Percentiles rank a stretch among this genome's conserved stretches.
These are phyloP conservation scores for Wakefieldia striispora DNA, from an alignment of 768 basidiomycete genomes.

Conservation along the genomic window DNA sequence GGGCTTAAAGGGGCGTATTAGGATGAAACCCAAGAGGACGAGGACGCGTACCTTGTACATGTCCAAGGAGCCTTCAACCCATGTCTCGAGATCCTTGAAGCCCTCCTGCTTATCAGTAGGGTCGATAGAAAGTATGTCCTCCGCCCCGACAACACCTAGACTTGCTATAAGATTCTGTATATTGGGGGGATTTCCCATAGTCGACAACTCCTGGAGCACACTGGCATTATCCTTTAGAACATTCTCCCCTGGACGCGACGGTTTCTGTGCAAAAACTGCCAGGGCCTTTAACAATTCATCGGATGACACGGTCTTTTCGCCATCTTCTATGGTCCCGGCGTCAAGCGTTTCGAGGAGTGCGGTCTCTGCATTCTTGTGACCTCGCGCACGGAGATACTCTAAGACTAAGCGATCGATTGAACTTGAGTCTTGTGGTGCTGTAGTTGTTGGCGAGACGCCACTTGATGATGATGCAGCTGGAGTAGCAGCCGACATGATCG, in stretches of 20 bases:
- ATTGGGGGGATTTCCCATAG: conserved; percentile 67
- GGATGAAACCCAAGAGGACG: background rate
- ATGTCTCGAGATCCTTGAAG: conserved; percentile 79
- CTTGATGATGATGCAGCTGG: conserved; percentile 36
- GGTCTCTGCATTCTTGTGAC: conserved; percentile 45
- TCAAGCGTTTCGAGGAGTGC: conserved; percentile 41
- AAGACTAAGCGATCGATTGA: conserved; percentile 41
- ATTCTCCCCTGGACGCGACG: conserved; percentile 66
- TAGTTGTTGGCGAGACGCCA: conserved; percentile 30
- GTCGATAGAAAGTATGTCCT: conserved; percentile 77
- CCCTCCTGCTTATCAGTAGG: conserved; percentile 86
- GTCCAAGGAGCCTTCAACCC: conserved; percentile 88
- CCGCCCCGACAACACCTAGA: conserved; percentile 75
- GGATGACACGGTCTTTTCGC: conserved; percentile 39
- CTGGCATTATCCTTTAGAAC: conserved; percentile 61
- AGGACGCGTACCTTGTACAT: conserved; percentile 73
- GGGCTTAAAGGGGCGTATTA: conserved; percentile 52
- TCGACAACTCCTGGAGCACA: conserved; percentile 65
- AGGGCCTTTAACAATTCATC: conserved; percentile 56
- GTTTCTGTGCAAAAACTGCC: conserved; percentile 69
- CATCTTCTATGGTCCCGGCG: conserved; percentile 30
- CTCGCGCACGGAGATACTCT: conserved; percentile 48
- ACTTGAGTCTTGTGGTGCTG: conserved; percentile 28
- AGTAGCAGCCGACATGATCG: conserved; percentile 30
- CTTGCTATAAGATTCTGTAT: conserved; percentile 76